These are phyloP conservation scores for Hygrophorus russula DNA, from an alignment of 768 basidiomycete genomes.

Conservation along the genomic window DNA sequence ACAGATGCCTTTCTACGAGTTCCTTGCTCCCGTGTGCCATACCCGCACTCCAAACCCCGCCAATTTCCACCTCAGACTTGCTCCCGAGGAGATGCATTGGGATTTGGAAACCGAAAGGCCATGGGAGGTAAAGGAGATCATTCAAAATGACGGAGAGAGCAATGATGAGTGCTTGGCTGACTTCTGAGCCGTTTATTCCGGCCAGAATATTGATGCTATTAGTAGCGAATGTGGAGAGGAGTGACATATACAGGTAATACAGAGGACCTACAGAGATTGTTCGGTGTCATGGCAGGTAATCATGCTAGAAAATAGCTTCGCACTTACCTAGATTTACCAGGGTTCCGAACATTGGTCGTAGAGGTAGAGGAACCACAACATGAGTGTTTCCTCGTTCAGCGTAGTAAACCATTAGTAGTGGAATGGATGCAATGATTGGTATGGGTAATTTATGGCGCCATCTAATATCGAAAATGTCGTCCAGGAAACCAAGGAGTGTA, in stretches of 20 bases:
- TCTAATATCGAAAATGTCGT: slow-evolving; percentile 96
- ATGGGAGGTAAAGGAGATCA: slow-evolving; percentile 89
- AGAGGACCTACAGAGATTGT: slow-evolving; percentile 53
- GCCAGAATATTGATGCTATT: slow-evolving; percentile 99
- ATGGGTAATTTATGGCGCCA: slow-evolving; percentile 98
- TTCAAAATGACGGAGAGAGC: slow-evolving; percentile 85
- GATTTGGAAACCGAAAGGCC: slow-evolving; percentile 65
- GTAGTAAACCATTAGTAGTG: slow-evolving; percentile 92
- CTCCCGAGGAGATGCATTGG: slow-evolving; percentile 61
- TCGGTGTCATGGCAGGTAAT: background rate
- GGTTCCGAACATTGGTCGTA: slow-evolving; percentile 62
- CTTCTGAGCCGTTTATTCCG: slow-evolving; percentile 95
- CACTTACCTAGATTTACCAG: slow-evolving; percentile 79
- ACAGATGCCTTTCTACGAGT: slow-evolving; percentile 86
- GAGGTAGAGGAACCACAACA: slow-evolving; percentile 82
- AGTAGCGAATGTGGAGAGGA: slow-evolving; percentile 92
- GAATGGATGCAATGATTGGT: slow-evolving; percentile 90
- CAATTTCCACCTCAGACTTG: slow-evolving; percentile 56
- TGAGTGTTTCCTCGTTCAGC: slow-evolving; percentile 90
- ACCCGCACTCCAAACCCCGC: slow-evolving; percentile 73
- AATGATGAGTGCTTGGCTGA: slow-evolving; percentile 86
- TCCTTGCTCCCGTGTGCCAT: slow-evolving; percentile 81
- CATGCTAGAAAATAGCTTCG: background rate
- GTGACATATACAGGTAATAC: slow-evolving; percentile 94
- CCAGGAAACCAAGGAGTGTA: slow-evolving; percentile 89